Evolutionary conservation across 495 filamentous ascomycete species (phyloP).

Genomic region (Hypoxylon subgilvum): DNA sequence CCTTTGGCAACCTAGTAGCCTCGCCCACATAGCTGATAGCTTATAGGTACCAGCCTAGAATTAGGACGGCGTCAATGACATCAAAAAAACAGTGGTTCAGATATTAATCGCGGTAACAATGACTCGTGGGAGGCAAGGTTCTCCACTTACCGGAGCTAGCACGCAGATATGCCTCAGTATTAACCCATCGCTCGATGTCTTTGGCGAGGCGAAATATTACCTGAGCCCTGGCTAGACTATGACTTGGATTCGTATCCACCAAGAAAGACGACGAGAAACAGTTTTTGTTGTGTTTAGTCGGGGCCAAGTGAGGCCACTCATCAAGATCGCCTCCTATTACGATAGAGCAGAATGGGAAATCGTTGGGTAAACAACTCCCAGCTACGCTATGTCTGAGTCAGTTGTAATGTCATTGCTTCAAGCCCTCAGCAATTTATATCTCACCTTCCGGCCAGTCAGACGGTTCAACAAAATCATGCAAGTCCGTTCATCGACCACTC

Average conservation of each 20-base stretch:
- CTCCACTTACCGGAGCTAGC: conserved; percentile 12
- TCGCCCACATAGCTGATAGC: conserved; percentile 7
- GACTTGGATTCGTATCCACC: conserved; percentile 4
- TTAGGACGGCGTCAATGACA: conserved; percentile 1
- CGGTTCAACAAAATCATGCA: neutral
- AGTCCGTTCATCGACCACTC: neutral
- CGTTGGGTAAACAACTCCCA: neutral
- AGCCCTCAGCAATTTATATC: conserved; percentile 19
- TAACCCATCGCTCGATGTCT: neutral
- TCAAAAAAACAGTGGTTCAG: neutral
- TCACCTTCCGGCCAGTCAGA: neutral
- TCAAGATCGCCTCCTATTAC: neutral
- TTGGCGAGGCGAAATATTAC: conserved; percentile 4
- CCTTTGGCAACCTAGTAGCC: neutral
- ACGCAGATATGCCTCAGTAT: conserved; percentile 5
- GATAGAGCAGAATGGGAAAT: conserved; percentile 9
- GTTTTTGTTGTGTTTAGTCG: conserved; percentile 22
- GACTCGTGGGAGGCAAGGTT: conserved; percentile 9
- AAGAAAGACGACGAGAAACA: neutral
- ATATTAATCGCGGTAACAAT: conserved; percentile 6
- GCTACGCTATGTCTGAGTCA: conserved; percentile 14
- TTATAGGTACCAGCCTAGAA: conserved; percentile 3
- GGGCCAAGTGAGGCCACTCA: conserved; percentile 2
- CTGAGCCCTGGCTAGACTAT: neutral
- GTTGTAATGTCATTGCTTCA: neutral